Conservation (phyloP, 1,284 basidiomycete species). For the Calocybe gambosa region DNA sequence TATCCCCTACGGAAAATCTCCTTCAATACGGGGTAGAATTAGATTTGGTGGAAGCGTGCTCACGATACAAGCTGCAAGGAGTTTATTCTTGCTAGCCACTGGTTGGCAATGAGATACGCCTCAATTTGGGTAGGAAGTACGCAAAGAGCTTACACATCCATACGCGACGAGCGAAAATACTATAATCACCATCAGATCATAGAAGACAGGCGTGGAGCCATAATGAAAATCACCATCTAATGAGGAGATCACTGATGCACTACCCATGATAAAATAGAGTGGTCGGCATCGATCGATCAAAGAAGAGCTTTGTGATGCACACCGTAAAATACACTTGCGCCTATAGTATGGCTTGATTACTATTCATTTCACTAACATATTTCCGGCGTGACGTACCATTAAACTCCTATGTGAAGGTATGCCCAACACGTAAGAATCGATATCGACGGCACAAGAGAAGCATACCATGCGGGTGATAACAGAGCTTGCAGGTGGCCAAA, state of each 20-base stretch:
- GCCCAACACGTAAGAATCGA: neutral
- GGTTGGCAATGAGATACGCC: neutral
- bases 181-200: neutral
- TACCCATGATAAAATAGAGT: neutral
- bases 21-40: neutral
- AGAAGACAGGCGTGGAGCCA: neutral
- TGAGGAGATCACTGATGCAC: slow-evolving; percentile 15
- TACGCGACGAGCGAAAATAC: slow-evolving; percentile 16
- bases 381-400: slow-evolving; percentile 8
- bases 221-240: slow-evolving; percentile 12
- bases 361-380: neutral
- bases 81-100: slow-evolving; percentile 10
- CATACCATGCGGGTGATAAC: slow-evolving; percentile 24
- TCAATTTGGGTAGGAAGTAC: neutral
- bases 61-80: slow-evolving; percentile 10
- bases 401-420: slow-evolving; percentile 11
- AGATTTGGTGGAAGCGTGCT: neutral
- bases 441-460: neutral
- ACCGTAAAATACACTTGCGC: slow-evolving; percentile 17
- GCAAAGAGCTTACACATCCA: slow-evolving; percentile 12
- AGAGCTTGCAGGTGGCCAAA: slow-evolving; percentile 23
- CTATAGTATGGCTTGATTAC: slow-evolving; percentile 3
- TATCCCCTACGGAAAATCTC: neutral
- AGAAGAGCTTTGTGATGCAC: neutral
- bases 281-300: neutral